Conservation (phyloP, 2,329 filamentous ascomycete genomes). For the Talaromyces verruculosus region DNA sequence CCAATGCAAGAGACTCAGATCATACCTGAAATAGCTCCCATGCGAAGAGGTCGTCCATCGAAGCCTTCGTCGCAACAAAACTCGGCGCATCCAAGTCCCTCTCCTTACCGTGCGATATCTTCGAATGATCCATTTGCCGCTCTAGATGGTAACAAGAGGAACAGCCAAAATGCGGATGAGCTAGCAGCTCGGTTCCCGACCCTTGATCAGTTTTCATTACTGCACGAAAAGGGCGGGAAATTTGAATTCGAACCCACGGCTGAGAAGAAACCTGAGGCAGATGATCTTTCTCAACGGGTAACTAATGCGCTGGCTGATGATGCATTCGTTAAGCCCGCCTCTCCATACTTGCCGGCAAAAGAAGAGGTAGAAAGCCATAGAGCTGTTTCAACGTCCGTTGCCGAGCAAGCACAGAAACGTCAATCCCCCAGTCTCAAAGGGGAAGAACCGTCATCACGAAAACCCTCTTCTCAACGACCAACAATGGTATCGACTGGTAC, state of each 20-base stretch:
- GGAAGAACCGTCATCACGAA: conserved; percentile 36
- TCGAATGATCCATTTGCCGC: conserved; percentile 87
- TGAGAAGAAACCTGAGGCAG: conserved; percentile 44
- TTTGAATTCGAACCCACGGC: conserved; percentile 73
- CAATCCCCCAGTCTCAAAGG: conserved; percentile 29
- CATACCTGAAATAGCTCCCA: conserved; percentile 87
- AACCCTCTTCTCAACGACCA: conserved; percentile 41
- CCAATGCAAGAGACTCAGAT: conserved; percentile 67
- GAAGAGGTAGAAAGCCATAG: conserved; percentile 30
- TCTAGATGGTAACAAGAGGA: conserved; percentile 66
- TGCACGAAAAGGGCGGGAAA: conserved; percentile 79
- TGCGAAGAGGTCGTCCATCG: conserved; percentile 80
- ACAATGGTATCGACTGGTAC: conserved; percentile 72
- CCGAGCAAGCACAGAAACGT: conserved; percentile 26
- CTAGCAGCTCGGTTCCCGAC: conserved; percentile 83
- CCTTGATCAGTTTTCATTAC: conserved; percentile 85
- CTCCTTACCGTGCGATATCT: conserved; percentile 57
- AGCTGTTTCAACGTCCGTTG: conserved; percentile 28
- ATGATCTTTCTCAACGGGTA: conserved; percentile 64
- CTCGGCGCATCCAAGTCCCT: conserved; percentile 61
- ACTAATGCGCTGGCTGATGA: conserved; percentile 79
- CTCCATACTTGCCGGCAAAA: conserved; percentile 31
- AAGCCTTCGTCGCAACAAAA: conserved; percentile 49
- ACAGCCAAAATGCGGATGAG: conserved; percentile 66
- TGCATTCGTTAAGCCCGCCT: conserved; percentile 63